Evolutionary conservation across 371 early-diverging fungal species (phyloP), one percentile per base, ranked within the genome.

Genomic region (Mucor indicus): DNA sequence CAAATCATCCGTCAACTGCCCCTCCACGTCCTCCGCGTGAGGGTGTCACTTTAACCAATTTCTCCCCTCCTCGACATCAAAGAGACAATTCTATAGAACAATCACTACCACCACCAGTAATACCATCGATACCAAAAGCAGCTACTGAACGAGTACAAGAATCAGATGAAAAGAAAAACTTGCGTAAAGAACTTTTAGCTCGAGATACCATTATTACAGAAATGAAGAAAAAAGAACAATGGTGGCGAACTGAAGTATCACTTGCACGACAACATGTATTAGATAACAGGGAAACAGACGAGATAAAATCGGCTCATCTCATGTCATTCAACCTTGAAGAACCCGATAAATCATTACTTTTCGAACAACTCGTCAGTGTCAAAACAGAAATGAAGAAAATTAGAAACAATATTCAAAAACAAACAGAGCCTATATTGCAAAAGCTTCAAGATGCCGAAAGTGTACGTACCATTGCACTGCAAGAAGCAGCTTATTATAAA

Each of bases 401-500:
- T 1, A 63, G 53, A 33, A 38, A 47, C 11, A 60, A 55, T 11
- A 73, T 80, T 24, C 57, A 48, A 2, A 75, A 73, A 11, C 79
- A 83, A 51, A 68, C 74, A 0, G 78, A 83, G 16, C 50, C 66
- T 1, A 64, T 79, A 10, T 62, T 72, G 2, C 38, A 57, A 41
- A 69, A 69, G 46, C 59, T 81, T 19, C 62, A 53, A 15, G 67
- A 76, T 27, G 69, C 74, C 3, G 82, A 81, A 41, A 55, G 58
- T 8, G 46, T 75, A 29, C 60, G 77, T 27, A 61, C 69, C 3
- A 68, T 70, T 11, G 82, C 82, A 1, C 49, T 79, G 12, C 70
- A 81, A 44, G 82, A 81, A 40, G 80, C 82, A 5, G 75, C 78
- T 0, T 81, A 79, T 37, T 69, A 76, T 43, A 79, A 76, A 55